phyloP scores from a whole-genome alignment of 257 asterid species.

The Rhazya stricta region DNA sequence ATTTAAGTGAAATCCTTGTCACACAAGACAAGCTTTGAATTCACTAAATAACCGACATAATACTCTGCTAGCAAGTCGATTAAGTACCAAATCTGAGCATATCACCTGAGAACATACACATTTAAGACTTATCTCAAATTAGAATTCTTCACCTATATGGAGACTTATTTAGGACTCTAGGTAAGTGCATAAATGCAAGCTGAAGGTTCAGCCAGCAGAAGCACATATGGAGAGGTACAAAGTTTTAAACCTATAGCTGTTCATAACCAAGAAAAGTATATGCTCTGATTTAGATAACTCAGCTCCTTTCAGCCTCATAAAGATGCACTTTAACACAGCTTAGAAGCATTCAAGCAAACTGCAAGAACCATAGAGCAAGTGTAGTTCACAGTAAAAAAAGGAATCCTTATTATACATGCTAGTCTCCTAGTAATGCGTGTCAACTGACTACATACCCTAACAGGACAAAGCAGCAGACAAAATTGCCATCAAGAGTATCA shows the following conservation, averaged over 20 bases:
- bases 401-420: not conserved
- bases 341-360: not conserved
- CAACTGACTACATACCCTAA: not conserved
- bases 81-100: not conserved
- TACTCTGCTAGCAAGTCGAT: not conserved
- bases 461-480: not conserved
- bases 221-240: not conserved
- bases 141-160: not conserved
- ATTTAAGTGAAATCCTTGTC: not conserved
- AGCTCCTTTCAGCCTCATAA: not conserved
- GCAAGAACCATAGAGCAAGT: not conserved
- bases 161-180: not conserved
- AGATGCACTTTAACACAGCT: not conserved
- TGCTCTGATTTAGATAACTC: not conserved
- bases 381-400: not conserved
- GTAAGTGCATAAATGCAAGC: not conserved
- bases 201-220: slow-evolving; percentile 1
- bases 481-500: not conserved
- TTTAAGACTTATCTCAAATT: not conserved
- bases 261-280: not conserved
- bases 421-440: not conserved
- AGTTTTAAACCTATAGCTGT: not conserved
- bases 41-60: not conserved
- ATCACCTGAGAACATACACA: not conserved
- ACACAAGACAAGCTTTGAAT: not conserved